Conservation (phyloP, 2,329 filamentous ascomycete genomes). For the Periconia sp. region DNA sequence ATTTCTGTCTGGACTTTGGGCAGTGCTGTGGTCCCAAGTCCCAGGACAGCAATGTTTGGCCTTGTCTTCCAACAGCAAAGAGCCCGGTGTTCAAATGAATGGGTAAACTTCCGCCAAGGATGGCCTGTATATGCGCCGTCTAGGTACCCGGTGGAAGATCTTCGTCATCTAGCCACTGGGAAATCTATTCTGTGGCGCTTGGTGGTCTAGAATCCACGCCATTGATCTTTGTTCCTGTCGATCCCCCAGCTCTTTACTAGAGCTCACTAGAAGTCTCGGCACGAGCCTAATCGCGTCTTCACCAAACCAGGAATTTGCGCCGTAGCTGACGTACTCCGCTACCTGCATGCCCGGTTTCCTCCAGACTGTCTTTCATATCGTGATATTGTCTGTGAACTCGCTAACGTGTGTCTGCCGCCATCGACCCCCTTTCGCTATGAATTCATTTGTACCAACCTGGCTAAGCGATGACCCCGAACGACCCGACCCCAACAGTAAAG, state of each 20-base stretch:
- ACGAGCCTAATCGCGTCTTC: conserved; percentile 6
- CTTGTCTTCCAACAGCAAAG: neutral
- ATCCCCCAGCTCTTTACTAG: neutral
- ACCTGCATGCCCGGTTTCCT: conserved; percentile 6
- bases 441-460: conserved; percentile 18
- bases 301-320: conserved; percentile 15
- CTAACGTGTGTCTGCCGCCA: conserved; percentile 7
- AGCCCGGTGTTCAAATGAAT: neutral
- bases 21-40: neutral
- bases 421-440: conserved; percentile 3
- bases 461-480: conserved; percentile 6
- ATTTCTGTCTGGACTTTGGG: neutral
- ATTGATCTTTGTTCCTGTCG: conserved; percentile 1
- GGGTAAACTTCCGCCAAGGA: neutral
- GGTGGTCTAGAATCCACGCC: neutral
- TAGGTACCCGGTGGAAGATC: too few relatives aligned
- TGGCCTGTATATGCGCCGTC: neutral
- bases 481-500: conserved; percentile 5
- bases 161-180: neutral
- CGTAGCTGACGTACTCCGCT: conserved; percentile 16
- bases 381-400: conserved; percentile 21
- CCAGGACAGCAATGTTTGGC: neutral
- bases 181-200: too few relatives aligned
- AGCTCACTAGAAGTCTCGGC: neutral
- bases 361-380: conserved; percentile 16